Evolutionary conservation across 352 stramenopile species (phyloP).

Genomic region (Pythium chondricola): DNA sequence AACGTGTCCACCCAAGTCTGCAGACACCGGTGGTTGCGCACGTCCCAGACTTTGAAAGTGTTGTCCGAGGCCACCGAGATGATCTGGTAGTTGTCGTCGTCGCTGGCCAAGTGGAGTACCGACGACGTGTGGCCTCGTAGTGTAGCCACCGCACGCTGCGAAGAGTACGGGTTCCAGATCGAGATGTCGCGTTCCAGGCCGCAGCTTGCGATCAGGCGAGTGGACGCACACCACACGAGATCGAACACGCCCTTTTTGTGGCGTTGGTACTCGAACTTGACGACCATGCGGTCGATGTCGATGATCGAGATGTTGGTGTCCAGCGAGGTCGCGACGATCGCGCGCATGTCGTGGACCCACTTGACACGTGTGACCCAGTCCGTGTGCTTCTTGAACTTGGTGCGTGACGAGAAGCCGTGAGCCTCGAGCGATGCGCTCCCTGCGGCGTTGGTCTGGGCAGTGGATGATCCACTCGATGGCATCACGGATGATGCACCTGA

Average conservation of each 20-base stretch:
- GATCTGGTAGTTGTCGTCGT: conserved; percentile 82
- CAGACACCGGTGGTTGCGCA: conserved; percentile 71
- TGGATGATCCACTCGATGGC: conserved; percentile 3
- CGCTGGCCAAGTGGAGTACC: conserved; percentile 66
- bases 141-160: conserved; percentile 63
- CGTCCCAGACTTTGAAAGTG: conserved; percentile 81
- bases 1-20: conserved; percentile 70
- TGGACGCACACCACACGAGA: conserved; percentile 67
- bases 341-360: conserved; percentile 77
- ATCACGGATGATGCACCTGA: conserved; percentile 9
- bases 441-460: conserved; percentile 23
- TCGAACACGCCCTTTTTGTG: conserved; percentile 84
- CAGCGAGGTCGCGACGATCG: conserved; percentile 70
- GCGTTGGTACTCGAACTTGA: conserved; percentile 80
- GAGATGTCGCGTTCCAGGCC: conserved; percentile 83
- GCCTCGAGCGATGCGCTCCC: conserved; percentile 49
- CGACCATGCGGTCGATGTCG: conserved; percentile 67
- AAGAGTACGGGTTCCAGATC: conserved; percentile 89
- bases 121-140: conserved; percentile 69
- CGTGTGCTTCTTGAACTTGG: conserved; percentile 77
- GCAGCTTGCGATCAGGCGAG: conserved; percentile 72
- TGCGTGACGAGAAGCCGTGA: conserved; percentile 55
- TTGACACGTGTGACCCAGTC: conserved; percentile 83
- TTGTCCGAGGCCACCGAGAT: conserved; percentile 80
- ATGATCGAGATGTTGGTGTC: conserved; percentile 80